Evolutionary conservation across 768 basidiomycete species (phyloP), one percentile per base, ranked within the genome.

Genomic region (Psilocybe tampanensis): DNA sequence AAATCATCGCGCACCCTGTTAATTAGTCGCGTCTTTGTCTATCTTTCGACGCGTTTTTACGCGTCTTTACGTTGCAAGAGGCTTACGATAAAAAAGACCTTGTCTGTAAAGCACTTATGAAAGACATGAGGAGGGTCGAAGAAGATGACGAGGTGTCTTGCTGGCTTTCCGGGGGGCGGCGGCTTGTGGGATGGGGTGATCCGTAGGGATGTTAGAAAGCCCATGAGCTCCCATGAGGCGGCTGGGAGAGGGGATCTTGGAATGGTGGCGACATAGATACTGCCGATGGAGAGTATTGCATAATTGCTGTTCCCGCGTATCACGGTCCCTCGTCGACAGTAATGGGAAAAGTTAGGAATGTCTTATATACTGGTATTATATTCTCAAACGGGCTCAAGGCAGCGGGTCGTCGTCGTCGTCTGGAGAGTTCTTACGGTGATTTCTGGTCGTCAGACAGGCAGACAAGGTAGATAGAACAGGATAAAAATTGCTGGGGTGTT

Each of bases 1-100:
- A 55, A 51, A 29, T 33, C 34, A 44, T 47, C 53, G 29, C 54
- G 52, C 67, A 61, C 66, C 56, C 55, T 36, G 36, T 44, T 64
- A 67, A 65, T 65, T 66, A 64, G 58, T 60, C 65, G 64, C 60
- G 63, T 61, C 55, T 56, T 34, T 47, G 32, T 34, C 24, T 43
- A 21, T 39, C 24, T 22, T 43, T 55, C 60, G 67, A 79, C 77
- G 77, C 78, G 79, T 79, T 66, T 73, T 74, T 70, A 77, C 78
- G 79, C 78, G 79, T 76, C 61, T 65, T 77, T 75, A 71, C 68
- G 69, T 73, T 47, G 59, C 15, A 53, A n/a, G 23, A 47, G 45
- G 51, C 33, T 39, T 11, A 52, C 21, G 13, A 44, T 32, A 18
- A 29, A 41, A 23, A 15, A 44, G 15, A n/a, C 11, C 34, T 5